Percentiles rank a stretch among this genome's conserved stretches.
These are phyloP conservation scores for Polymyxa betae DNA, from an alignment of 208 protist genomes.

Conservation along the genomic window DNA sequence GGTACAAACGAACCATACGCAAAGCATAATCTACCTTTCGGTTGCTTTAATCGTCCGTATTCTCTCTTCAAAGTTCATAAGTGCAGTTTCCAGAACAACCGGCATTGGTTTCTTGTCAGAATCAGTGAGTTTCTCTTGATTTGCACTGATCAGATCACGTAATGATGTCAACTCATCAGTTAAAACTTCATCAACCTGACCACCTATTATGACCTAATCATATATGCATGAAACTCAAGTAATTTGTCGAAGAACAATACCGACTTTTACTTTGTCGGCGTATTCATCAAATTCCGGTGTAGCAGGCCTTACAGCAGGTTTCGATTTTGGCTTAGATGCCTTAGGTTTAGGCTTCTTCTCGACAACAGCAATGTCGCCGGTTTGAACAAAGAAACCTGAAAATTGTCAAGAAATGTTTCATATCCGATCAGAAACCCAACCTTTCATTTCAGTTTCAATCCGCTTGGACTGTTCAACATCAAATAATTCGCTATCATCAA, in stretches of 20 bases:
- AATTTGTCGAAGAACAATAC: neutral
- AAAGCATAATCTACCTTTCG: neutral
- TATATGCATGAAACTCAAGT: neutral
- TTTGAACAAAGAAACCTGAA: constrained; percentile 52
- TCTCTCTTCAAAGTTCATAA: constrained; percentile 5
- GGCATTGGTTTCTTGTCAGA: constrained; percentile 19
- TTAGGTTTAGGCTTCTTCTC: constrained; percentile 40
- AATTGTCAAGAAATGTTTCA: neutral
- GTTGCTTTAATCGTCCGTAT: constrained; percentile 2
- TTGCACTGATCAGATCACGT: neutral
- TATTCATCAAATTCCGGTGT: neutral
- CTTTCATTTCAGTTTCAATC: constrained; percentile 49
- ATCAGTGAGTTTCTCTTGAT: neutral
- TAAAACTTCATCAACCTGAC: neutral
- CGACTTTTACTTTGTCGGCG: neutral
- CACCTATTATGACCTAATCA: neutral
- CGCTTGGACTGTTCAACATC: constrained; percentile 46
- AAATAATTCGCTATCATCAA: constrained; percentile 52
- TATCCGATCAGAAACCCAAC: neutral
- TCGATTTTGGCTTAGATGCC: neutral
- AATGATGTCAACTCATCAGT: constrained; percentile 14
- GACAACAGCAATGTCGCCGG: constrained; percentile 46
- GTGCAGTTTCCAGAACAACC: neutral
- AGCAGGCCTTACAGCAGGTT: neutral
- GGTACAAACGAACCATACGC: neutral